phyloP scores from a whole-genome alignment of 2,329 filamentous ascomycete genomes.

The Paraphaeosphaeria sporulosa region DNA sequence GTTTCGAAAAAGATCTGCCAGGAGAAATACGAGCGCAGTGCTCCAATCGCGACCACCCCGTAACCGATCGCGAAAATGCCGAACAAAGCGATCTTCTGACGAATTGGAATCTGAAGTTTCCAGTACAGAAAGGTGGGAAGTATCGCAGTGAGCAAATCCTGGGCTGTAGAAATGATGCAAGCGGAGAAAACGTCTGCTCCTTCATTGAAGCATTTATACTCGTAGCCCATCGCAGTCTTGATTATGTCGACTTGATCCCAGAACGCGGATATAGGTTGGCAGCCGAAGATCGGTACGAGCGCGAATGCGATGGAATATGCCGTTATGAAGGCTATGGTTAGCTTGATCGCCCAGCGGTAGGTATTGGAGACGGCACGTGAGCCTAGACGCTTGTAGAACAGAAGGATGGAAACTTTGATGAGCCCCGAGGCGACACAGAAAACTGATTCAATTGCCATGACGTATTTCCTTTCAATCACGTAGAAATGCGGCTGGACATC shows the following conservation, averaged over 20 bases:
- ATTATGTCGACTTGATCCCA: constrained; percentile 36
- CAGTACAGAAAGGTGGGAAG: constrained; percentile 43
- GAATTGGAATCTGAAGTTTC: constrained; percentile 37
- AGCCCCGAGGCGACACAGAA: constrained; percentile 40
- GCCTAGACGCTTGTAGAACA: constrained; percentile 41
- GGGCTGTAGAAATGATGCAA: constrained; percentile 34
- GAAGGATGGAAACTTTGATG: constrained; percentile 45
- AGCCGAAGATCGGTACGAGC: constrained; percentile 38
- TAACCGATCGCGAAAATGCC: constrained; percentile 45
- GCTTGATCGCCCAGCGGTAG: constrained; percentile 35
- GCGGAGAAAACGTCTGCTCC: constrained; percentile 40
- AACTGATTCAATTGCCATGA: constrained; percentile 34
- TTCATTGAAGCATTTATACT: constrained; percentile 43
- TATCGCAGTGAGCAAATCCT: constrained; percentile 41
- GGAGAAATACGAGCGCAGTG: constrained; percentile 35
- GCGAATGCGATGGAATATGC: constrained; percentile 36
- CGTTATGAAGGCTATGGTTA: constrained; percentile 38
- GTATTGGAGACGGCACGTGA: constrained; percentile 32
- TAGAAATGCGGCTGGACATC: constrained; percentile 28
- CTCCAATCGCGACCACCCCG: constrained; percentile 32
- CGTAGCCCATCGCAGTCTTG: constrained; percentile 31
- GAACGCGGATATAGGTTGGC: constrained; percentile 40
- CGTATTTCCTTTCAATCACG: constrained; percentile 34
- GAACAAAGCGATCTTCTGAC: constrained; percentile 40
- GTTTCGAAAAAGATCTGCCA: constrained; percentile 39